A percentile compares a stretch with the other conserved stretches of the same genome.
These are phyloP conservation scores for Trichosanthes cucumerina DNA, from an alignment of 306 rosid species.

Conservation along the genomic window DNA sequence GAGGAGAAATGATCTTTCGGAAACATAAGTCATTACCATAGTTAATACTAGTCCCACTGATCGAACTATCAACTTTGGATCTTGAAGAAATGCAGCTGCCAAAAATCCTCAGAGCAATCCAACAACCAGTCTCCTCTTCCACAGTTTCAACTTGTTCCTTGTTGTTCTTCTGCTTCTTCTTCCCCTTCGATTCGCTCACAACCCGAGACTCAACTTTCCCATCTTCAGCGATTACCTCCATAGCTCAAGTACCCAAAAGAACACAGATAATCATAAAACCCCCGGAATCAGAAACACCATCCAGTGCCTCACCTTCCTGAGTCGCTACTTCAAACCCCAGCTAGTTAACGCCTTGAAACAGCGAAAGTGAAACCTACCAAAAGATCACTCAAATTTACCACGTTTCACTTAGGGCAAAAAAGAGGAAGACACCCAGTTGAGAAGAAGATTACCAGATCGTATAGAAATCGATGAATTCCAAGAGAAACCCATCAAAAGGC, in stretches of 20 bases:
- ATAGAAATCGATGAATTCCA: background rate
- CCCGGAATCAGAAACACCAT: slow-evolving; percentile 31
- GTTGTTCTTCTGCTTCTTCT: slow-evolving; percentile 50
- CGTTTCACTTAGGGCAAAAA: background rate
- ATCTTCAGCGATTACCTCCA: slow-evolving; percentile 71
- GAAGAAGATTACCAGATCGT: slow-evolving; percentile 5
- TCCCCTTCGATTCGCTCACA: slow-evolving; percentile 50
- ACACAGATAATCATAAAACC: slow-evolving; percentile 11
- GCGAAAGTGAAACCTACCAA: background rate
- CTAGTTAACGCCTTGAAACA: background rate
- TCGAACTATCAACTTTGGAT: slow-evolving; percentile 94
- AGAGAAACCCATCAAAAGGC: background rate
- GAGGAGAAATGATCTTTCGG: background rate
- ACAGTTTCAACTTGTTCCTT: slow-evolving; percentile 22
- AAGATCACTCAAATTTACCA: background rate
- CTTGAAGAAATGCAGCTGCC: slow-evolving; percentile 97
- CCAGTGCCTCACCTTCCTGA: background rate
- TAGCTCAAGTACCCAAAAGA: slow-evolving; percentile 30
- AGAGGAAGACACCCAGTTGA: background rate
- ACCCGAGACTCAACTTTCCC: slow-evolving; percentile 74
- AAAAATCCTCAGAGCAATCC: slow-evolving; percentile 65
- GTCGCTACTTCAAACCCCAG: background rate
- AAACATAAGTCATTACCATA: slow-evolving; percentile 47
- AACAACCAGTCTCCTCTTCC: slow-evolving; percentile 64
- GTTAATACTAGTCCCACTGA: slow-evolving; percentile 71